Percentiles rank a stretch among this genome's conserved stretches.
Evolutionary conservation across 116 monocot species (phyloP).

Genomic region (Iris pallida): DNA sequence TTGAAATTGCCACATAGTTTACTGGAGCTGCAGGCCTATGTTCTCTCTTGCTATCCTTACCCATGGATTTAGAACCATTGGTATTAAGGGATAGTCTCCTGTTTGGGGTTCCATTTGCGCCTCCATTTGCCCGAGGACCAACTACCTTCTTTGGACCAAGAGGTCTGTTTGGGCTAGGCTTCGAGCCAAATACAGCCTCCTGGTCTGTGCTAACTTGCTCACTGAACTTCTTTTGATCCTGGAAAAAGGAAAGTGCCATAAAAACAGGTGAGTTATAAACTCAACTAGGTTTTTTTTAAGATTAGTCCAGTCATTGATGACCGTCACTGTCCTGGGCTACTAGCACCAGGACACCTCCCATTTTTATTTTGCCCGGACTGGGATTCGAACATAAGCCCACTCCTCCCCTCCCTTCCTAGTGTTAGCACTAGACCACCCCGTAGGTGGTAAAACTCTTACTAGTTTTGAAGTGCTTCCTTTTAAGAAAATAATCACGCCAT

Average conservation of each 20-base stretch:
- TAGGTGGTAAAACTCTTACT: background rate
- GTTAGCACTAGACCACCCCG: no score
- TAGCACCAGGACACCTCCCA: background rate
- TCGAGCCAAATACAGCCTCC: slow-evolving; percentile 40
- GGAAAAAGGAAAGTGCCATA: background rate
- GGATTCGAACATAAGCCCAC: no score
- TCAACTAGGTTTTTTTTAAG: background rate
- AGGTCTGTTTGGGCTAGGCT: slow-evolving; percentile 40
- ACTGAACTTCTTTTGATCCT: slow-evolving; percentile 67
- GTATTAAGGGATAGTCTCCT: slow-evolving; percentile 30
- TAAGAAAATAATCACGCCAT: no score
- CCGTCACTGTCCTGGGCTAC: background rate
- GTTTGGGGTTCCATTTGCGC: slow-evolving; percentile 24
- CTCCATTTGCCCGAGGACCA: slow-evolving; percentile 24
- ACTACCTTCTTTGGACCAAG: slow-evolving; percentile 36
- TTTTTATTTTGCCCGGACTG: no score
- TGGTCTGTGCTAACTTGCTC: slow-evolving; percentile 48
- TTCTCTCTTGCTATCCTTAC: slow-evolving; percentile 43
- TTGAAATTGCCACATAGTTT: slow-evolving; percentile 36
- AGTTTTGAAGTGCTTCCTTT: background rate
- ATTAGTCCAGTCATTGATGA: background rate
- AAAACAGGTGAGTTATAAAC: no score
- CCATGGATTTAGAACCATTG: slow-evolving; percentile 25
- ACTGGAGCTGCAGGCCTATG: slow-evolving; percentile 26
- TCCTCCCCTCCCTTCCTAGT: no score